Evolutionary conservation across 2,329 filamentous ascomycete genomes (phyloP), one percentile per base, ranked within the genome.

Genomic region (Simplicillium aogashimaense): DNA sequence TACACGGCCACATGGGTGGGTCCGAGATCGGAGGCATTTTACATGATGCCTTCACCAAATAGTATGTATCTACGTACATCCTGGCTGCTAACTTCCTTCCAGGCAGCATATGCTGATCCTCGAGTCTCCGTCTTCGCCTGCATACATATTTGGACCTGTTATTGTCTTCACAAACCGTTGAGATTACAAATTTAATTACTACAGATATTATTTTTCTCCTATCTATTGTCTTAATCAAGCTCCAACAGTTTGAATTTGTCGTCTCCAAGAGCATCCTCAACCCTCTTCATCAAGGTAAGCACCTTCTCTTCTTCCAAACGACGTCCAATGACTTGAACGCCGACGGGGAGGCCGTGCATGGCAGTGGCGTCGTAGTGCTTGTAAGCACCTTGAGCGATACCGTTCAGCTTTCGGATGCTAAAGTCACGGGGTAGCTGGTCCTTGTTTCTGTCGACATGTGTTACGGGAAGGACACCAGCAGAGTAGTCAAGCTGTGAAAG

Each of bases 281-380:
- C 70, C 40, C 74, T 72, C 60, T 81, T 72, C 87, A 94, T 94
- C 12, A 83, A 70, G 1, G 81, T 78, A 37, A 95, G 62, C 0
- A 94, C 86, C 65, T 90, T 92, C 64, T 95, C 87, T 58, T 95
- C 88, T 55, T 92, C 81, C 51, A 94, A 63, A 29, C 87, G 70
- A 33, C 82, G 70, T 0, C 87, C 87, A 0, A 94, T 81, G 17
- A 94, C 70, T 60, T 95, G 88, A 7, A 95, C 80, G 0, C 78
- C 89, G 1, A 94, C 86, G 0, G 90, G 90, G 32, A 95, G 65
- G 1, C 88, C 89, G 36, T 86, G 81, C 89, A 95, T 95, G 43
- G 77, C 78, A 12, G 68, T 64, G 0, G 86, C 80, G 57, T 95
- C 78, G 57, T 95, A 95, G 50, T 87, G 72, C 61, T 84, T 87